Base-by-base conservation (phyloP, 2,329 filamentous ascomycete species). In the Ascochyta fabae region DNA sequence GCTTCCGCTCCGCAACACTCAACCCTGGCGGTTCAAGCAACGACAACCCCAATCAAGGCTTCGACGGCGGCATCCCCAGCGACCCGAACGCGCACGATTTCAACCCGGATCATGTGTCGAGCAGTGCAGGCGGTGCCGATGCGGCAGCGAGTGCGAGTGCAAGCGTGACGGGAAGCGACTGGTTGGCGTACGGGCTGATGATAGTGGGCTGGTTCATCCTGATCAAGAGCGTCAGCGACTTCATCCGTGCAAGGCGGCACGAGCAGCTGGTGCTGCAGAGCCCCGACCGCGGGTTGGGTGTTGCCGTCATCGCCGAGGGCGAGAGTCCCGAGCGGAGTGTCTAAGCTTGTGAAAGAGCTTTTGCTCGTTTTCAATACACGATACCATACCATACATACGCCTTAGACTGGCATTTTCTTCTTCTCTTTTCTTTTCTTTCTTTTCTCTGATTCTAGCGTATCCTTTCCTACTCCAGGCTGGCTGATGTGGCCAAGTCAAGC, bases 161-260 rank as follows among this genome's bases (percentile, higher is more conserved):
- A 33, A 48, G 52, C 29, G 85, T 96, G 38, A 85, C 83, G 6
- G 88, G 88, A 47, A 88, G 84, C 61, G 93, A 98, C 72, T 97
- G 91, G 91, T 81, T 96, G 60, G 91, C 92, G 10, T 99, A 98
- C 69, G 81, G 90, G 15, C 78, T 99, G 43, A 99, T 99, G 95
- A 91, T 99, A 71, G 89, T 96, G 1, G 95, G 95, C 5, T 99
- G 95, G 95, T 98, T 98, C 71, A 92, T 99, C 60, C 81, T 99
- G 59, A 98, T 99, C 72, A 86, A 93, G 76, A 88, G 92, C n/a
- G 87, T 96, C 16, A 92, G 89, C 67, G 93, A 98, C 73, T 99
- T 95, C 73, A 78, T 98, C 59, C 86, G 88, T 64, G 95, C 92
- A 34, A 85, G 94, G 72, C 84, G 92, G 70, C 95, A 98, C 72